These are phyloP conservation scores for Mariannaea sp. DNA, from an alignment of 2,329 filamentous ascomycete species.

Conservation along the genomic window DNA sequence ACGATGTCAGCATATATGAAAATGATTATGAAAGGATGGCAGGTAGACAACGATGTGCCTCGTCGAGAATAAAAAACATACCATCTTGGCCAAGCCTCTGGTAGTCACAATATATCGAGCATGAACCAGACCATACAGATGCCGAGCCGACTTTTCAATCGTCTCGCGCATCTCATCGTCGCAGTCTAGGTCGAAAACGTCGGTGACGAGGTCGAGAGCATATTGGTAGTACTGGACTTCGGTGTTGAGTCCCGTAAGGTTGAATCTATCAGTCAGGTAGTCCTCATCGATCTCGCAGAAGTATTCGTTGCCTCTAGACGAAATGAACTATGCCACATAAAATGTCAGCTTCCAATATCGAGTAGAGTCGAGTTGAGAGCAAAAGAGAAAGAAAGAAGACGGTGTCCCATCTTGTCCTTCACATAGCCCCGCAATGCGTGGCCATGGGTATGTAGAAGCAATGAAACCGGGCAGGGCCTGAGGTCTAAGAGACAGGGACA, in stretches of 20 bases:
- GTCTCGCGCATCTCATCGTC: conserved; percentile 98
- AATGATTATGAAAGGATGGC: neutral
- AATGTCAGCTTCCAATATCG: conserved; percentile 23
- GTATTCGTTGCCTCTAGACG: conserved; percentile 96
- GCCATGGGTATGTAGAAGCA: neutral
- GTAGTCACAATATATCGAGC: conserved; percentile 97
- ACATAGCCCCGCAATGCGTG: conserved; percentile 17
- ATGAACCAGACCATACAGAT: conserved; percentile 94
- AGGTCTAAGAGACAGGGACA: neutral
- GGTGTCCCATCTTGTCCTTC: neutral
- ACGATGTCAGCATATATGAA: conserved; percentile 8
- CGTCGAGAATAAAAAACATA: conserved; percentile 50
- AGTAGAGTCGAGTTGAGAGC: neutral
- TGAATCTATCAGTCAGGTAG: conserved; percentile 97
- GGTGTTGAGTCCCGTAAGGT: conserved; percentile 93
- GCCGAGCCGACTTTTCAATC: conserved; percentile 95
- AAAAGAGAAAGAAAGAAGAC: neutral
- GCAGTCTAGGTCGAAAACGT: conserved; percentile 98
- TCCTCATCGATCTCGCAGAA: conserved; percentile 99
- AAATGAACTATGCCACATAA: conserved; percentile 78
- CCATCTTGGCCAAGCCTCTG: conserved; percentile 93
- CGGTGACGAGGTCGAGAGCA: conserved; percentile 94
- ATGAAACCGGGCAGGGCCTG: no score
- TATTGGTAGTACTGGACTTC: conserved; percentile 99
- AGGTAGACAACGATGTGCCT: neutral